These are phyloP conservation scores for Dianthus caryophyllus DNA, from an alignment of 148 eudicot species.

Conservation along the genomic window DNA sequence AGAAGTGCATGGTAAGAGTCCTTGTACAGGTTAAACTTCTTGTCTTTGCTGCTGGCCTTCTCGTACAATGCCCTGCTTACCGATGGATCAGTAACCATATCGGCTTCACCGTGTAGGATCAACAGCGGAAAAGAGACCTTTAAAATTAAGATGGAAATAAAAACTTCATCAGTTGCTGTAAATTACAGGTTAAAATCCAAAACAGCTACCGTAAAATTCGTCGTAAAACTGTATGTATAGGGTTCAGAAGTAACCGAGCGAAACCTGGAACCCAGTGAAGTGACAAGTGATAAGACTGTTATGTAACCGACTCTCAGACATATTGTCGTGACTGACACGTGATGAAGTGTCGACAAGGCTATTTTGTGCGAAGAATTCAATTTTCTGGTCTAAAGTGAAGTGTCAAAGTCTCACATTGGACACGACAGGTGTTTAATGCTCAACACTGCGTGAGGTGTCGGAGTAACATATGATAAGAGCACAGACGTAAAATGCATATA, in stretches of 20 bases:
- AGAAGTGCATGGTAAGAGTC: constrained; percentile 75
- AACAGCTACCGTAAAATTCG: neutral
- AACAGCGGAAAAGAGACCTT: constrained; percentile 82
- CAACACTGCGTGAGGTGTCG: too few species aligned
- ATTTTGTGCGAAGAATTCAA: too few species aligned
- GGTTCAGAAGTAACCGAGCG: neutral
- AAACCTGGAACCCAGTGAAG: neutral
- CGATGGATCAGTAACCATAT: constrained; percentile 79
- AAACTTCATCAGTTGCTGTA: neutral
- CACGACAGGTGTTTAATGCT: too few species aligned
- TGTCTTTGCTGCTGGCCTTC: constrained; percentile 78
- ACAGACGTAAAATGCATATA: too few species aligned
- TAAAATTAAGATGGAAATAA: constrained; percentile 10
- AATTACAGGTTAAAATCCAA: neutral
- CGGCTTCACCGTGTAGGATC: constrained; percentile 91
- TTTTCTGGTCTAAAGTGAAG: too few species aligned
- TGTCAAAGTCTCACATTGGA: too few species aligned
- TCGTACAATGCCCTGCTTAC: constrained; percentile 81
- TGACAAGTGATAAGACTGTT: too few species aligned
- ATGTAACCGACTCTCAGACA: too few species aligned
- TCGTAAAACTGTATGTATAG: neutral
- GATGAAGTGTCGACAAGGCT: too few species aligned
- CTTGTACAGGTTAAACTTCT: constrained; percentile 62
- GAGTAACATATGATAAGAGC: too few species aligned
- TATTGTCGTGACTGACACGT: too few species aligned